Conservation (phyloP, 2,329 filamentous ascomycete species). For the Blastomyces parvus region DNA sequence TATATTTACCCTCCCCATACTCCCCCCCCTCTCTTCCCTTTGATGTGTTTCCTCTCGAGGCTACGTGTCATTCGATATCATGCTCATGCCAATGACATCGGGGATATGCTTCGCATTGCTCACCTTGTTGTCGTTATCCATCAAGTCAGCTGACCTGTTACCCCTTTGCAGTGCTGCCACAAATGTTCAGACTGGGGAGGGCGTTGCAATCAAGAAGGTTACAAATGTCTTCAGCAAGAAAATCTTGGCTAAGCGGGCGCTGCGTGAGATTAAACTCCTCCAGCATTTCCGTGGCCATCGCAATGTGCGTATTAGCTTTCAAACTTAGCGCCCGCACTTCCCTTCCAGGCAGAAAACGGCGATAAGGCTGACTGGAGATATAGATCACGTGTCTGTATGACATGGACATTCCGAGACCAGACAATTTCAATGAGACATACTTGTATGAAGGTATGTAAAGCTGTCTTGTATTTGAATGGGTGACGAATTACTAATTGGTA, state of each 20-base stretch:
- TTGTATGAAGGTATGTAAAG: slow-evolving; percentile 75
- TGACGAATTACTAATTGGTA: slow-evolving; percentile 15
- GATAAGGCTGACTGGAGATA: slow-evolving; percentile 28
- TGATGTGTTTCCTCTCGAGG: not conserved
- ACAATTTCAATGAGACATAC: slow-evolving; percentile 98
- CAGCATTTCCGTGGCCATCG: slow-evolving; percentile 92
- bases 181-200: slow-evolving; percentile 82
- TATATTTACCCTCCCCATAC: not conserved
- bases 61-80: not conserved
- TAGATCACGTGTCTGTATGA: slow-evolving; percentile 98
- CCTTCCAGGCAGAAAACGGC: not conserved
- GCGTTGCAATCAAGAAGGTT: slow-evolving; percentile 98
- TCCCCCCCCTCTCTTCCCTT: not conserved
- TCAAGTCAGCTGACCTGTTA: not conserved
- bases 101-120: not conserved
- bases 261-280: slow-evolving; percentile 96
- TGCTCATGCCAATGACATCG: not conserved
- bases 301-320: slow-evolving; percentile 52
- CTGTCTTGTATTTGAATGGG: not conserved
- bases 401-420: slow-evolving; percentile 96
- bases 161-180: slow-evolving; percentile 62
- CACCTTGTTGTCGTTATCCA: not conserved
- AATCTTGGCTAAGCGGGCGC: slow-evolving; percentile 93
- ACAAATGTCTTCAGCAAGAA: slow-evolving; percentile 99
- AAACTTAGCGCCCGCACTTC: slow-evolving; percentile 1